A percentile compares a stretch with the other conserved stretches of the same genome.
These are phyloP conservation scores for Ilyonectria robusta DNA, from an alignment of 2,329 filamentous ascomycete species.

Conservation along the genomic window DNA sequence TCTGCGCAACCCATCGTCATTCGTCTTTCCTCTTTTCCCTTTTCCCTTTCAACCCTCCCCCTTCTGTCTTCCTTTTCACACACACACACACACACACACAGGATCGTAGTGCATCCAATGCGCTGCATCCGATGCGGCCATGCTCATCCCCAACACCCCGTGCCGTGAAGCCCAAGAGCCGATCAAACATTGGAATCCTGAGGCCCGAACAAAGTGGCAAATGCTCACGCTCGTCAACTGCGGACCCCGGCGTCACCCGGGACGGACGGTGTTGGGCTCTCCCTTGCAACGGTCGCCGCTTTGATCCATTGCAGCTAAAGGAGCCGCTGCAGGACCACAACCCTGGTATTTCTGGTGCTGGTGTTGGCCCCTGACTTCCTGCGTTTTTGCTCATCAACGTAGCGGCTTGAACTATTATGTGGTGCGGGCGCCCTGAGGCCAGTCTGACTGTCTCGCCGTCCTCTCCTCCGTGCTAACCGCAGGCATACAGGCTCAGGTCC, in stretches of 20 bases:
- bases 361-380: not conserved
- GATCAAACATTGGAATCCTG: not conserved
- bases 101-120: not conserved
- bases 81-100: not conserved
- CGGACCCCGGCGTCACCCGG: not conserved
- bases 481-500: not conserved
- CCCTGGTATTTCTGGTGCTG: not conserved
- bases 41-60: not conserved
- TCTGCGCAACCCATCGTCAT: conserved; percentile 7
- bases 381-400: not conserved
- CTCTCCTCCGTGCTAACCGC: not conserved
- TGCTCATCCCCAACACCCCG: not conserved
- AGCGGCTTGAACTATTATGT: conserved; percentile 1
- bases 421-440: conserved; percentile 3
- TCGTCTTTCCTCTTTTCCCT: not conserved
- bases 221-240: not conserved
- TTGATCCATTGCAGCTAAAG: not conserved
- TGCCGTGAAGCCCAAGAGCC: not conserved
- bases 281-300: not conserved
- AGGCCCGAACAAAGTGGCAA: conserved; percentile 8
- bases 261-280: not conserved
- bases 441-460: conserved; percentile 12
- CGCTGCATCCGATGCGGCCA: not conserved
- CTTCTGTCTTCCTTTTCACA: not conserved
- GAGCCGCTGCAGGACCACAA: not conserved